phyloP scores from a whole-genome alignment of 169 alveolate genomes.

The Plasmodium gallinaceum region DNA sequence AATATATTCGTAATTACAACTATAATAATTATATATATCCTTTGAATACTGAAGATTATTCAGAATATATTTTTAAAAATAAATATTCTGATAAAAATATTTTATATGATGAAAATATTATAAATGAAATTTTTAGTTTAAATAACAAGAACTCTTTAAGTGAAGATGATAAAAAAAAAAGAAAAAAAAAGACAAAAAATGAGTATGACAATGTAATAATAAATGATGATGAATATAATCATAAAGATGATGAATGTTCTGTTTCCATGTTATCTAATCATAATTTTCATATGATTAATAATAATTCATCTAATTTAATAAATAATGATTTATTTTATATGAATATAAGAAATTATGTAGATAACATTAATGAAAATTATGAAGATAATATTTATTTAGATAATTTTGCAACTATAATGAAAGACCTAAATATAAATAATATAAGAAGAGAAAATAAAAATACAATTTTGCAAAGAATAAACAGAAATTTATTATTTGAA shows the following conservation, averaged over 20 bases:
- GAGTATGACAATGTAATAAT: background rate
- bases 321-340: constrained; percentile 38
- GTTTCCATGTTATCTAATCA: background rate
- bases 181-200: background rate
- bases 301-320: background rate
- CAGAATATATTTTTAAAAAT: constrained; percentile 38
- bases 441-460: background rate
- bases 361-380: background rate
- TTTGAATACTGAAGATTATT: constrained; percentile 32
- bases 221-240: background rate
- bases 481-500: constrained; percentile 27
- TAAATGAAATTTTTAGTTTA: constrained; percentile 22
- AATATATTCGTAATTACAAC: constrained; percentile 9
- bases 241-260: background rate
- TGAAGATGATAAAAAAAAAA: constrained; percentile 14
- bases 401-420: constrained; percentile 13
- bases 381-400: constrained; percentile 2
- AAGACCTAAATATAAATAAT: constrained; percentile 2
- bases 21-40: constrained; percentile 19
- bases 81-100: constrained; percentile 30
- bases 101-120: constrained; percentile 45
- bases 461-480: constrained; percentile 20
- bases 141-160: constrained; percentile 5
- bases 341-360: background rate
- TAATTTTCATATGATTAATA: background rate